Evolutionary conservation across 345 rosid species (phyloP), one percentile per base, ranked within the genome.

Genomic region (Carallia brachiata): DNA sequence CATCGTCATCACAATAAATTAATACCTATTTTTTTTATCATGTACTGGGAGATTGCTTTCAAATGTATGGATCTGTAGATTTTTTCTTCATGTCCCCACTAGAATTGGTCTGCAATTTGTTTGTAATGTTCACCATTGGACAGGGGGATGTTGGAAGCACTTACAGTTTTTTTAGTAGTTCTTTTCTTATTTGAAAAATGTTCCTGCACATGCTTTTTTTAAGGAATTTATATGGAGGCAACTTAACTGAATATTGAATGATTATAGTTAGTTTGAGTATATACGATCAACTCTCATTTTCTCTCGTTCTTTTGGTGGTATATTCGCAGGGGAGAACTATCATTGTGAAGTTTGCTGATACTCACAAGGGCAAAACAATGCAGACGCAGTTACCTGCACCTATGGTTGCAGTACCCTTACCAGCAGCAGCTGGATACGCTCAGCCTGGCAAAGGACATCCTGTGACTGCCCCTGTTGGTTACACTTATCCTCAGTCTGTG

Each of bases 321-420:
- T 47, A 57, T 27, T 65, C 13, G 31, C 84, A 86, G 93, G 89
- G 84, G 7, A 65, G 85, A 67, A 76, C 72, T 5, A 27, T 88
- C 64, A 81, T 50, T 61, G 93, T 86, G 73, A 86, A 88, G 75
- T 79, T 77, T 70, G 93, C 90, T 7, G 87, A 86, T 81, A 73
- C 86, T 37, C 81, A 77, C 78, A 79, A 80, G 72, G 75, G 84
- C 16, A 84, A 84, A 79, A 77, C 82, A 7, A 66, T 30, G 7
- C 88, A 83, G 59, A 52, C 77, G 27, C 88, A 80, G 62, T 19
- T 68, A 52, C 79, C 83, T 6, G 63, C 77, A 30, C 69, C 83
- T 7, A 61, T 79, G 64, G 82, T 73, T 71, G 81, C 84, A 19
- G 54, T 77, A 59, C 75, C 82, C 6, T 8, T 69, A 52, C 80